A percentile compares a stretch with the other conserved stretches of the same genome.
Conservation (phyloP, 1,284 basidiomycete genomes). For the Xerocomus nothofagi region DNA sequence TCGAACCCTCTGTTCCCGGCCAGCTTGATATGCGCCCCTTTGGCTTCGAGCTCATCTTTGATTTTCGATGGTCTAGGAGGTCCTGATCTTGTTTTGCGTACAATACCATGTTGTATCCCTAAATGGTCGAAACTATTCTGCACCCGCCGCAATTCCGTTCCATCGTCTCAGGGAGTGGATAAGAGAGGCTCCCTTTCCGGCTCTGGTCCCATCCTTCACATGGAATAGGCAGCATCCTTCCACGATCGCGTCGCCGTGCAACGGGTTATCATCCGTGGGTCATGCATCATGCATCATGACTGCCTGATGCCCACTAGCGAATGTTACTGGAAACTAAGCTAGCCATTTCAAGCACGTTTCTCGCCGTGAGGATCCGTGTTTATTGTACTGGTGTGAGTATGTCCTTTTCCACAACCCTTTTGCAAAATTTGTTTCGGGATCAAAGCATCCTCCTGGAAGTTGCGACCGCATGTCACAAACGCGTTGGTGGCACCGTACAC, state of each 20-base stretch:
- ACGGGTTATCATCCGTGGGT: slow-evolving; percentile 3
- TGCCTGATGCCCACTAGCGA: not conserved
- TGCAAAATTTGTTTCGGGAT: not conserved
- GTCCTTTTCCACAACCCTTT: not conserved
- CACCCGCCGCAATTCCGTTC: slow-evolving; percentile 8
- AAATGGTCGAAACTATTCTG: slow-evolving; percentile 14
- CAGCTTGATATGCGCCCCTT: slow-evolving; percentile 71
- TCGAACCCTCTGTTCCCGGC: slow-evolving; percentile 33
- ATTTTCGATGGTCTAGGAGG: slow-evolving; percentile 62
- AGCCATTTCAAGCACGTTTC: not conserved
- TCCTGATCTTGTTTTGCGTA: slow-evolving; percentile 17
- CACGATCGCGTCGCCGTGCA: not conserved
- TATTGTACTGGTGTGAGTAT: not conserved
- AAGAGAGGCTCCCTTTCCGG: not conserved
- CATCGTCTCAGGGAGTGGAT: not conserved
- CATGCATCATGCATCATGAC: not conserved
- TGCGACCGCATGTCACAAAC: not conserved
- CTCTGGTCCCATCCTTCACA: not conserved
- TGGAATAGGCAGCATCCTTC: not conserved
- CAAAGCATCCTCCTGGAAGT: not conserved
- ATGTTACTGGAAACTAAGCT: not conserved
- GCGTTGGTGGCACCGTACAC: not conserved
- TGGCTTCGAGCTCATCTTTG: slow-evolving; percentile 68
- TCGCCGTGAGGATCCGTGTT: not conserved
- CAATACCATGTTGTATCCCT: slow-evolving; percentile 27